phyloP scores from a whole-genome alignment of 2,329 filamentous ascomycete species.

The Aspergillus transmontanensis region DNA sequence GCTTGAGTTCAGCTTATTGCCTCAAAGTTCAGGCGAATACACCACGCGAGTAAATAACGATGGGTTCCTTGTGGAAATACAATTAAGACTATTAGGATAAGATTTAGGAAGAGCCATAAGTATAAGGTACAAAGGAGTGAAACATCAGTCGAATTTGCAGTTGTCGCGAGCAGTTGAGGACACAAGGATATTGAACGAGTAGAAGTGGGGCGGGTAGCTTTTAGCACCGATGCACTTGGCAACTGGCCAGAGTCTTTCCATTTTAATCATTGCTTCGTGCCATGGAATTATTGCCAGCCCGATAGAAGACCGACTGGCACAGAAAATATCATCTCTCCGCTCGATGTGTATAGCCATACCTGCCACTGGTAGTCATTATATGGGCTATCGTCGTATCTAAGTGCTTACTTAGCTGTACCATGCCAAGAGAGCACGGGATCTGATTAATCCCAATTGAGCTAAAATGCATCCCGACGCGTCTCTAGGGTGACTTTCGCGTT shows the following conservation, averaged over 20 bases:
- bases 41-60: background rate
- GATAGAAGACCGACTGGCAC: background rate
- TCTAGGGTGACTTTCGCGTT: slow-evolving; percentile 30
- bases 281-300: background rate
- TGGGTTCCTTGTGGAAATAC: background rate
- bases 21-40: no score
- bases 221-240: background rate
- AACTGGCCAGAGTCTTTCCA: background rate
- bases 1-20: background rate
- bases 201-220: background rate
- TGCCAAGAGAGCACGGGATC: background rate
- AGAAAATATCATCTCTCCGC: background rate
- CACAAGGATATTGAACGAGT: background rate
- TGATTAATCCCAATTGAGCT: slow-evolving; percentile 7
- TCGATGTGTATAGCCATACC: background rate
- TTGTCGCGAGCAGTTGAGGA: background rate
- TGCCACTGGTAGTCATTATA: background rate
- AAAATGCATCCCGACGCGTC: slow-evolving; percentile 28
- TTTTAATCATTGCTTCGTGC: background rate
- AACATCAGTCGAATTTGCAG: background rate
- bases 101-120: background rate
- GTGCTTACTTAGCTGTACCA: background rate
- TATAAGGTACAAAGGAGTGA: background rate
- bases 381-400: background rate
- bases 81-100: background rate